A percentile compares a stretch with the other conserved stretches of the same genome.
phyloP scores from a whole-genome alignment of 164 flowering plant species.

The Liriodendron chinense region DNA sequence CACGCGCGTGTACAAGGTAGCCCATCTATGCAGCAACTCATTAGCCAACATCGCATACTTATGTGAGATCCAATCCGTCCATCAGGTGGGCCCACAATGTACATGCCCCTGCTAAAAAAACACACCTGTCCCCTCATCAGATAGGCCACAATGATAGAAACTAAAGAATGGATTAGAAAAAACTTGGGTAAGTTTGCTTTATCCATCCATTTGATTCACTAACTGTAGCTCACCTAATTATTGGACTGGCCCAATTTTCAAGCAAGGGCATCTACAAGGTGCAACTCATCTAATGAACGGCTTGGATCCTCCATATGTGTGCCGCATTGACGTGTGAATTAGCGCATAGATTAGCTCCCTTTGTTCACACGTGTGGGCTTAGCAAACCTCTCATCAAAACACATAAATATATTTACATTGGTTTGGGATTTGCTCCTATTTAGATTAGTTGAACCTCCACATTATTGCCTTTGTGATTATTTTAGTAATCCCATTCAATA shows the following conservation, averaged over 20 bases:
- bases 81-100: background rate
- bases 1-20: background rate
- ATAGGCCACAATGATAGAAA: no score
- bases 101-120: no score
- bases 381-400: background rate
- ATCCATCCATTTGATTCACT: no score
- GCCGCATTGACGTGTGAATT: background rate
- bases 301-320: no score
- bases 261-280: no score
- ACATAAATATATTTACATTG: background rate
- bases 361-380: background rate
- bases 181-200: no score
- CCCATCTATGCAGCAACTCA: background rate
- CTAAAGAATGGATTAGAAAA: no score
- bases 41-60: background rate
- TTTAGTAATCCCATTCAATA: constrained; percentile 4
- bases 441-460: constrained; percentile 2
- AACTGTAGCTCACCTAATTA: no score
- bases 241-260: no score
- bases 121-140: no score
- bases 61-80: background rate
- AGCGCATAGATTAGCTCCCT: background rate
- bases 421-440: background rate
- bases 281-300: no score
- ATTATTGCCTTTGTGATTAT: background rate